Conservation (phyloP, 1,139 yeast genomes). For the Diutina rugosa region DNA sequence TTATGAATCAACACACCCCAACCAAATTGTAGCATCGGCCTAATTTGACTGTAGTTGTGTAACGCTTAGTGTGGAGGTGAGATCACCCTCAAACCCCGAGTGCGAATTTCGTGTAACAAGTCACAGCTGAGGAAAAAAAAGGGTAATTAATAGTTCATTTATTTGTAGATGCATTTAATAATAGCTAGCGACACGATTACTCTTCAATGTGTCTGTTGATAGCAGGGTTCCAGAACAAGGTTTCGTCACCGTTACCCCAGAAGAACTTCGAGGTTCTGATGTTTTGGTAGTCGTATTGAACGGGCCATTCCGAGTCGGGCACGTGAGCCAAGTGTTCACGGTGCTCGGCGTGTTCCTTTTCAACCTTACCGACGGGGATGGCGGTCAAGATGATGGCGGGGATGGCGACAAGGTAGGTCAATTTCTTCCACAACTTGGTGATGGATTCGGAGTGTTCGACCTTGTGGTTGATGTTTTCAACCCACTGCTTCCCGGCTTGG, state of each 20-base stretch:
- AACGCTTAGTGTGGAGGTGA: neutral
- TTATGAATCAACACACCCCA: neutral
- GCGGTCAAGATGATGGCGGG: constrained; percentile 74
- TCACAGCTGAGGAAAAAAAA: neutral
- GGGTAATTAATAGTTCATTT: neutral
- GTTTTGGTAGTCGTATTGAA: constrained; percentile 83
- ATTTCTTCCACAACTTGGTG: constrained; percentile 72
- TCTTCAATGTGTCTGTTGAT: constrained; percentile 70
- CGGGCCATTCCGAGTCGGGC: constrained; percentile 85
- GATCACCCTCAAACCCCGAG: neutral
- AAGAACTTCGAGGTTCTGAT: constrained; percentile 75
- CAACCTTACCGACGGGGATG: constrained; percentile 68
- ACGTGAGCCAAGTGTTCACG: constrained; percentile 69
- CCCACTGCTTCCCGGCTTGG: constrained; percentile 31
- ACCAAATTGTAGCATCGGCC: neutral
- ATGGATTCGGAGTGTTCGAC: constrained; percentile 70
- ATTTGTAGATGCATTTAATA: neutral
- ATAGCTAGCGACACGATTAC: constrained; percentile 5
- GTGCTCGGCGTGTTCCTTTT: constrained; percentile 81
- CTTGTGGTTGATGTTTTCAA: constrained; percentile 39
- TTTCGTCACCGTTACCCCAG: constrained; percentile 99
- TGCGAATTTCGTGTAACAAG: neutral
- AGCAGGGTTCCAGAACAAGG: constrained; percentile 90
- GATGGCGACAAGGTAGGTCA: constrained; percentile 65
- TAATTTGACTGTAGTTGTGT: too few species aligned